Conservation (phyloP, 352 stramenopile genomes). For the Thraustotheca clavata region DNA sequence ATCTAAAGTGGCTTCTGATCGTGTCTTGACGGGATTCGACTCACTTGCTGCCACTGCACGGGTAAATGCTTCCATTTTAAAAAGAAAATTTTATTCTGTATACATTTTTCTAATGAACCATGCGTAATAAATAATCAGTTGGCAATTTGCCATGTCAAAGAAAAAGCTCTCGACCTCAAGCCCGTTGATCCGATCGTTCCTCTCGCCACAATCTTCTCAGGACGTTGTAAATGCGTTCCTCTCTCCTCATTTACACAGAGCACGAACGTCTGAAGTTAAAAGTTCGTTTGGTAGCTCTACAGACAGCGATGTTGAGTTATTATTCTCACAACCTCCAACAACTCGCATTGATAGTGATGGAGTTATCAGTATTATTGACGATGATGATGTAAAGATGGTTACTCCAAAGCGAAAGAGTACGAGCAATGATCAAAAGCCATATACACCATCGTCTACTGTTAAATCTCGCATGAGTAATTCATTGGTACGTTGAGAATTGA, state of each 20-base stretch:
- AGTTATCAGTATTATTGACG: background rate
- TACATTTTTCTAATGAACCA: background rate
- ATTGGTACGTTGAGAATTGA: slow-evolving; percentile 7
- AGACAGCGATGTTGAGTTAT: no score
- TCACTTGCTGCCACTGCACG: background rate
- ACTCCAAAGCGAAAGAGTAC: background rate
- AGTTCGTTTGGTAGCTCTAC: background rate
- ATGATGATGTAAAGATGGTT: background rate
- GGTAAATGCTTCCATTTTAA: no score
- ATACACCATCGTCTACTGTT: slow-evolving; percentile 15
- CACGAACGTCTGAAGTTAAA: background rate
- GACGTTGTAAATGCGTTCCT: background rate
- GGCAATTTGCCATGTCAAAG: no score
- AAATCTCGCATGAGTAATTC: slow-evolving; percentile 21
- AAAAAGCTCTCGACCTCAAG: no score
- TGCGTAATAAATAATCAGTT: background rate
- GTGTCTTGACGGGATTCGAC: slow-evolving; percentile 2
- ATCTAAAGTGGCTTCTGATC: slow-evolving; percentile 23
- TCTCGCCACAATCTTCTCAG: background rate
- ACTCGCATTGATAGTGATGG: background rate
- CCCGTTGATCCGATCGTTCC: background rate
- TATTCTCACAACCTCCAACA: background rate
- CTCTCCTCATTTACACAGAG: background rate
- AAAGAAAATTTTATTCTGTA: no score
- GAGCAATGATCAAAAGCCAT: slow-evolving; percentile 14